These are phyloP conservation scores for Calycina herbarum DNA, from an alignment of 2,329 filamentous ascomycete species.

Conservation along the genomic window DNA sequence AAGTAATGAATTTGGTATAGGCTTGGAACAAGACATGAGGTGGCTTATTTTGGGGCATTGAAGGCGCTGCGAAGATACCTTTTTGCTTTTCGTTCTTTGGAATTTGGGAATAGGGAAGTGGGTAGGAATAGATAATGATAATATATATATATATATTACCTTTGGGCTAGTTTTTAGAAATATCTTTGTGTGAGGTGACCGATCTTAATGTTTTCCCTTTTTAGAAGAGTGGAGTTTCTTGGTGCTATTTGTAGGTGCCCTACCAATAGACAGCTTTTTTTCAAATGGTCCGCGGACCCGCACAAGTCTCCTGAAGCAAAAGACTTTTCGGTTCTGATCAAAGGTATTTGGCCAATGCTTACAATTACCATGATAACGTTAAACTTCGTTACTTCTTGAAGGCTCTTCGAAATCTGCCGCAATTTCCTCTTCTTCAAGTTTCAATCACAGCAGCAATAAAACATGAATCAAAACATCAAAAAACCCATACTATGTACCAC, in stretches of 20 bases:
- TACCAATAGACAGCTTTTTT: too few relatives aligned
- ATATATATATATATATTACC: too few relatives aligned
- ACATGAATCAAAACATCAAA: too few relatives aligned
- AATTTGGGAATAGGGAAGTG: neutral
- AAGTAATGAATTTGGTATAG: neutral
- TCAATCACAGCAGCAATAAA: too few relatives aligned
- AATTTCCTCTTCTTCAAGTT: neutral
- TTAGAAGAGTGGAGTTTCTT: neutral
- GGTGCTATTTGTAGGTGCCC: too few relatives aligned
- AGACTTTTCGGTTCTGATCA: too few relatives aligned
- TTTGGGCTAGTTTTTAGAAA: neutral
- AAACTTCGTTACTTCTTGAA: neutral
- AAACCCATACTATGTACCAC: neutral
- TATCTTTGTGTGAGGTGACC: too few relatives aligned
- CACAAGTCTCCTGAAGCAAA: too few relatives aligned
- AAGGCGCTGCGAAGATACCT: constrained; percentile 18
- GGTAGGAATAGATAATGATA: too few relatives aligned
- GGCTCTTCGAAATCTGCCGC: neutral
- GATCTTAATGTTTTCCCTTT: neutral
- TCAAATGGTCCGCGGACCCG: too few relatives aligned
- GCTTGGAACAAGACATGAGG: neutral
- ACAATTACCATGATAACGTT: too few relatives aligned
- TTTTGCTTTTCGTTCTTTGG: constrained; percentile 4
- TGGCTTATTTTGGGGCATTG: neutral
- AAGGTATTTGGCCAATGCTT: too few relatives aligned